Conservation (phyloP, 2,329 filamentous ascomycete species). For the Verticillium klebahnii region DNA sequence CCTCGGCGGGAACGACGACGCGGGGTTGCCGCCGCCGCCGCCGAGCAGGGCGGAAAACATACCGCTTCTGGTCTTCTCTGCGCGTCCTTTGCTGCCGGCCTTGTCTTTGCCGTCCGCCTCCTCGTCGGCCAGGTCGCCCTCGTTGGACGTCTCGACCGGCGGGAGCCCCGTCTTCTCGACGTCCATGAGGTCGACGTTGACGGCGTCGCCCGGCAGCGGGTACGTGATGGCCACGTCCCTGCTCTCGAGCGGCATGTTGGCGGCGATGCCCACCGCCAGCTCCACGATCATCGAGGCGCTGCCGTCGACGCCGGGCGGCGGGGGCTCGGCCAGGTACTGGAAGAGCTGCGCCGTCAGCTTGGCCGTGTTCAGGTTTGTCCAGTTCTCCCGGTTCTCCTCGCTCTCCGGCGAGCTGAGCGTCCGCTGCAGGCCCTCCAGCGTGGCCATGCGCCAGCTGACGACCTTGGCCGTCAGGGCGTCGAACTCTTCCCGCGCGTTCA, state of each 20-base stretch:
- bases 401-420: slow-evolving; percentile 62
- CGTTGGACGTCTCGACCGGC: slow-evolving; percentile 45
- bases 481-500: slow-evolving; percentile 78
- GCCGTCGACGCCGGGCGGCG: slow-evolving; percentile 77
- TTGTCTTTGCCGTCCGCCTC: slow-evolving; percentile 38
- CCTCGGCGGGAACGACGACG: not conserved
- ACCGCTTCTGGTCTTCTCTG: slow-evolving; percentile 44
- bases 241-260: slow-evolving; percentile 85
- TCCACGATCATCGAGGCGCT: slow-evolving; percentile 91
- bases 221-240: slow-evolving; percentile 87
- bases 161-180: slow-evolving; percentile 70
- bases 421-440: slow-evolving; percentile 81
- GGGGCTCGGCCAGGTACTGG: slow-evolving; percentile 69
- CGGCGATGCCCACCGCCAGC: slow-evolving; percentile 77
- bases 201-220: slow-evolving; percentile 68
- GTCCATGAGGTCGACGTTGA: slow-evolving; percentile 78
- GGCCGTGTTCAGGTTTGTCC: slow-evolving; percentile 66
- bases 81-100: slow-evolving; percentile 30
- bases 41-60: slow-evolving; percentile 25
- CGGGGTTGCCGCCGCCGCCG: not conserved
- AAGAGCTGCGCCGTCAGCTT: slow-evolving; percentile 66
- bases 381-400: slow-evolving; percentile 59
- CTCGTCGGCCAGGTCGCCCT: slow-evolving; percentile 35
- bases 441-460: slow-evolving; percentile 89
- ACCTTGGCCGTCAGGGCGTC: slow-evolving; percentile 85